Percentiles rank a stretch among this genome's conserved stretches.
Conservation (phyloP, 257 asterid species). For the Solanum bulbocastanum region DNA sequence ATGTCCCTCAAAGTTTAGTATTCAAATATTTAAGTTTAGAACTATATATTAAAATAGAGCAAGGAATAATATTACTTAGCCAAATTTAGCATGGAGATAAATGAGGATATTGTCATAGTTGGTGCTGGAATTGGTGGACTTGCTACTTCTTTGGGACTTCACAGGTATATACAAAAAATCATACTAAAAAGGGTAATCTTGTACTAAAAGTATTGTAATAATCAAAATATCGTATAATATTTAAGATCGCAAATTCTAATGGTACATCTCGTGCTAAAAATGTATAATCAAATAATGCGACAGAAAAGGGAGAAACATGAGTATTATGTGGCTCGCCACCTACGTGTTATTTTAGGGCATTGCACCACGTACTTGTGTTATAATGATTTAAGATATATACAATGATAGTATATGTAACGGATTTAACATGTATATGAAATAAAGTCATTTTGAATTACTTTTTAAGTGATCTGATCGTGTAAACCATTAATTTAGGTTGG, state of each 20-base stretch:
- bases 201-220: background rate
- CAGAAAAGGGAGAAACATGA: background rate
- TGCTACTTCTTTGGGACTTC: conserved; percentile 27
- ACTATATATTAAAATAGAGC: background rate
- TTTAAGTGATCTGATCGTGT: background rate
- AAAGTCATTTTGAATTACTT: no score
- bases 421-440: no score
- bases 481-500: conserved; percentile 3
- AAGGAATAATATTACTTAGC: background rate
- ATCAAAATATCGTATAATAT: background rate
- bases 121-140: conserved; percentile 43
- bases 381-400: background rate
- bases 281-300: background rate
- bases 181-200: no score
- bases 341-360: background rate
- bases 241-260: background rate
- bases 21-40: background rate
- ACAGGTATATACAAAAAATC: conserved; percentile 16
- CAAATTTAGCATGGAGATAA: background rate
- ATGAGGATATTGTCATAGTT: conserved; percentile 23
- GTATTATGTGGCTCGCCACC: background rate
- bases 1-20: background rate
- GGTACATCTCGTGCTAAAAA: background rate
- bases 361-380: background rate
- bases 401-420: fast-evolving